Evolutionary conservation across 2,329 filamentous ascomycete species (phyloP), one percentile per base, ranked within the genome.

Genomic region (Anisogramma anomala): DNA sequence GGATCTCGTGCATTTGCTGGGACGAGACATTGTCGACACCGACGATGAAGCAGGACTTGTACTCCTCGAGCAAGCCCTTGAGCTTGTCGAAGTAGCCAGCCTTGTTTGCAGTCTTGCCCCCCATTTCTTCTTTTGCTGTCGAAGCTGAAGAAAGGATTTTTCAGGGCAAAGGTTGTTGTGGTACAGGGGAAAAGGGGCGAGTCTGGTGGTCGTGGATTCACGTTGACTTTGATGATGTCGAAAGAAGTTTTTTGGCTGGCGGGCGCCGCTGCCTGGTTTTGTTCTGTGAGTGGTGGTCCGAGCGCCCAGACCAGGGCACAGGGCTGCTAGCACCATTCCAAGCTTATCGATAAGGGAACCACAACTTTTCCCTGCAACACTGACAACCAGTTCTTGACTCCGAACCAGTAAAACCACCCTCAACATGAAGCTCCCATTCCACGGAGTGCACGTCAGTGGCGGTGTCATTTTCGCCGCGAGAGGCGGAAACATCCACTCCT

Each of bases 1-100:
- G 84, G 69, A 98, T 96, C 80, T 98, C 91, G 85, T 98, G 91
- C 93, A 98, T 98, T 82, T 98, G 93, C 81, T 98, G 91, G 58
- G 91, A 98, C 69, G 82, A 86, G 80, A 98, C 91, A 98, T 96
- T 98, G 86, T 96, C 85, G 64, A 89, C 82, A 64, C 79, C 64
- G 68, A 94, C 88, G 68, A 98, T 88, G 85, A 98, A 96, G 74
- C 96, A 84, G 63, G 84, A 89, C 68, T 79, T 79, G 83, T 93
- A 96, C 67, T 87, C 82, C 75, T 96, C 85, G 67, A 98, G 82
- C 67, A 96, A 80, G 69, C 68, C 68, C 82, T 95, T 94, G 68
- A 98, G 87, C 87, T 96, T 96, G 70, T 95, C 89, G 77, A 98
- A 98, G 81, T 98, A 94, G 60, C 66, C 84, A 67, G 85, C 78